Evolutionary conservation across 768 basidiomycete species (phyloP), one percentile per base, ranked within the genome.

Genomic region (Galerina marginata): DNA sequence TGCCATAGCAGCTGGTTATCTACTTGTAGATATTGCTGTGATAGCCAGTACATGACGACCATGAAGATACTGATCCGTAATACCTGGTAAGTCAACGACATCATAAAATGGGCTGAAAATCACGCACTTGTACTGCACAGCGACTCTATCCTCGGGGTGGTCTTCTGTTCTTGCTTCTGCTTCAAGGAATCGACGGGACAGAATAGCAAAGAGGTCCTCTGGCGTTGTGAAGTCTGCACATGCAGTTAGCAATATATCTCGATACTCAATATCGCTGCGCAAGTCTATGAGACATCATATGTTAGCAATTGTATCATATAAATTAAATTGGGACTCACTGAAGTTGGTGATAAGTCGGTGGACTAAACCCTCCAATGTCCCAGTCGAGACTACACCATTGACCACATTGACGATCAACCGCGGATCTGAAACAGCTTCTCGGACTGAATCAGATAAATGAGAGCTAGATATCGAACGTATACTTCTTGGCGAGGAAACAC

Each of bases 141-240:
- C 66, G 14, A 71, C 71, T 16, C 73, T 70, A 38, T 72, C 65
- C 62, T 71, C 72, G 11, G 70, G 67, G 40, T 70, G 62, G 15
- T 54, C 56, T 9, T 49, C 58, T 29, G 23, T 58, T 33, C 61
- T 67, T 51, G 12, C 25, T 56, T 74, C 73, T 33, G 71, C 72
- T 16, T 78, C 74, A 37, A 75, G 64, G 64, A 80, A 83, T 11
- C 74, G 80, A 40, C 72, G 75, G 49, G 72, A 62, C 15, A 84
- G 60, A 16, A 76, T 65, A 6, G 57, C 61, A 59, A 82, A 79
- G 14, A 83, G 63, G 26, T 74, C 75, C 49, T 79, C 76, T 3
- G 77, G 68, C 6, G 77, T 77, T 1, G 79, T 75, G 60, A 82
- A 83, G 43, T 79, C 77, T 16, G 71, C 67, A 65, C 74, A 83